Evolutionary conservation across 495 filamentous ascomycete genomes (phyloP), one percentile per base, ranked within the genome.

Genomic region (Neurospora sp.): DNA sequence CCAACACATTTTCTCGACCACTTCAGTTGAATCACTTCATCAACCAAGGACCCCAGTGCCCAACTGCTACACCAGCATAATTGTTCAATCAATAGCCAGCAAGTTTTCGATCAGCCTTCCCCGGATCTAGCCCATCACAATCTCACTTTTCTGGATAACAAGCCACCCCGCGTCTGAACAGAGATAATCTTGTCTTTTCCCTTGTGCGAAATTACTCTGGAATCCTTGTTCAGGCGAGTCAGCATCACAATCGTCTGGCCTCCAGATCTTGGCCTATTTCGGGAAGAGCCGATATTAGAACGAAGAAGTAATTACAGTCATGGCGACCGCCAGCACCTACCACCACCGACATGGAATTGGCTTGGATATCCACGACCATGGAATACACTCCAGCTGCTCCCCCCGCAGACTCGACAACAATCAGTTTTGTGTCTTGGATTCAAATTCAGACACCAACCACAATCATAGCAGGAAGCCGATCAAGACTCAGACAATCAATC

Each of bases 31-130:
- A 31, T 66, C 54, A 66, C 6, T 66, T 66, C 54, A 17, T 66
- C 54, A 28, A 17, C 28, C 24, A 66, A 66, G 31, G 54, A 66
- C 39, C 70, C 48, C 36, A 24, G 69, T 43, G 73, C 72, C 75
- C 74, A 77, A 71, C 71, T 75, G 78, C 77, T 77, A 78, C 54
- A 37, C 69, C 24, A 80, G 73, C 79, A 79, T 81, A 74, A 75
- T 79, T 78, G 78, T 72, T 74, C 75, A 74, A 72, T 76, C 74
- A 66, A 74, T 77, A 74, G 37, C 42, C 59, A 72, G 71, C 74
- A 70, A 70, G 71, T 73, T 76, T 77, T 75, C 71, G 43, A 76
- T 74, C 79, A 74, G 75, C 73, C 72, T 74, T 78, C 76, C 39
- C 74, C 76, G 66, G 71, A 70, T 42, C 40, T 66, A 54, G 54